Conservation (phyloP, 2,329 filamentous ascomycete species). For the Cercospora sp. region DNA sequence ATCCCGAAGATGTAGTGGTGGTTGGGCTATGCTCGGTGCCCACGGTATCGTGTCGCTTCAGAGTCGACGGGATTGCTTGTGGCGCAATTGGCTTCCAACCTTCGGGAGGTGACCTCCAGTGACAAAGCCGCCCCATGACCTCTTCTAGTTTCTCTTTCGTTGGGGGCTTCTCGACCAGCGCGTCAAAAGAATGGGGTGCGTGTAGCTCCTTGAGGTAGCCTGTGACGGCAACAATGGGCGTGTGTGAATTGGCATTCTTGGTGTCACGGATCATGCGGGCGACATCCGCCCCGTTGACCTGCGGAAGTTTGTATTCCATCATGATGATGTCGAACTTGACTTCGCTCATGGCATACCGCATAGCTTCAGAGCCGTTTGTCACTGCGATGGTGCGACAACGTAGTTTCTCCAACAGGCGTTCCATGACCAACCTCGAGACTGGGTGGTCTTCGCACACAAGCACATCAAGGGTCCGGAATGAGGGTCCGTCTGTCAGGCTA, state of each 20-base stretch:
- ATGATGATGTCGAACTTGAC: constrained; percentile 99
- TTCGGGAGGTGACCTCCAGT: constrained; percentile 81
- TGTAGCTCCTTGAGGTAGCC: constrained; percentile 97
- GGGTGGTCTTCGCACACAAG: constrained; percentile 97
- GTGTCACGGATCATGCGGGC: constrained; percentile 97
- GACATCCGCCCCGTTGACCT: constrained; percentile 92
- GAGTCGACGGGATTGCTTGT: constrained; percentile 58
- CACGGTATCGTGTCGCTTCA: constrained; percentile 62
- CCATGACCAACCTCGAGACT: constrained; percentile 97
- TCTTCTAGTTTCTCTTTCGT: constrained; percentile 89
- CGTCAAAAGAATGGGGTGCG: constrained; percentile 93
- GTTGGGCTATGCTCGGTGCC: constrained; percentile 78
- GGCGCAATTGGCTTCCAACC: constrained; percentile 51
- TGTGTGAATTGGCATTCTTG: constrained; percentile 90
- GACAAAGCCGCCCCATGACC: constrained; percentile 80
- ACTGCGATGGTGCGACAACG: constrained; percentile 92
- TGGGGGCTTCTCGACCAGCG: constrained; percentile 92
- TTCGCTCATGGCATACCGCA: constrained; percentile 91
- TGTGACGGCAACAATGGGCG: constrained; percentile 93
- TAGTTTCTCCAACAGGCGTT: constrained; percentile 91
- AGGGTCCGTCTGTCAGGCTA: constrained; percentile 76
- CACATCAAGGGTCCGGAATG: constrained; percentile 87
- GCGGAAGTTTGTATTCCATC: constrained; percentile 92
- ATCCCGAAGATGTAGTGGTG: constrained; percentile 73
- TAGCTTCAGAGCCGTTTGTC: constrained; percentile 83